Evolutionary conservation across 176 grass and related monocot genomes (phyloP).

Genomic region (Zea luxurians): DNA sequence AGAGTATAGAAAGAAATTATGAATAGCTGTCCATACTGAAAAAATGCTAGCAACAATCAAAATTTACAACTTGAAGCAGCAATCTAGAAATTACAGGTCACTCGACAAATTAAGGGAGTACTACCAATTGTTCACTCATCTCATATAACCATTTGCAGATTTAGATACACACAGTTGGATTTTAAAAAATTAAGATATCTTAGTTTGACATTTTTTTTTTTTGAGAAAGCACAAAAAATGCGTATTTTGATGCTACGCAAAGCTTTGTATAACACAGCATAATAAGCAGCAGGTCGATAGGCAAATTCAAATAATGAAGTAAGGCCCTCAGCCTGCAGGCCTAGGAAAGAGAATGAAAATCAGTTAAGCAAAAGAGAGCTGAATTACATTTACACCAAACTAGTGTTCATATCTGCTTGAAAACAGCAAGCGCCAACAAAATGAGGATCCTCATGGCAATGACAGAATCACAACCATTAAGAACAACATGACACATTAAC

Average conservation of each 20-base stretch:
- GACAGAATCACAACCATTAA: too few species aligned
- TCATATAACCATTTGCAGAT: background rate
- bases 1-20: background rate
- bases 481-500: too few species aligned
- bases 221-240: too few species aligned
- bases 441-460: background rate
- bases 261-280: too few species aligned
- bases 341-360: background rate
- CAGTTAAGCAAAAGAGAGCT: background rate
- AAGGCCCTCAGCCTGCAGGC: too few species aligned
- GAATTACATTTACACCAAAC: background rate
- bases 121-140: background rate
- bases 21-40: background rate
- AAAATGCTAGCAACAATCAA: background rate
- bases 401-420: background rate
- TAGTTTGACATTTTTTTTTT: background rate
- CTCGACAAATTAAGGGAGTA: background rate
- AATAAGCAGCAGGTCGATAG: too few species aligned
- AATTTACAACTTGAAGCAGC: background rate
- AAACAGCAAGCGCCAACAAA: background rate
- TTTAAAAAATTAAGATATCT: background rate
- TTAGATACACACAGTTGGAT: background rate
- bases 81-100: slow-evolving; percentile 14
- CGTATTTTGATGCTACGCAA: too few species aligned
- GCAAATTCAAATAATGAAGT: too few species aligned